Base-by-base conservation (phyloP, 2,329 filamentous ascomycete genomes). In the Moelleriella libera region DNA sequence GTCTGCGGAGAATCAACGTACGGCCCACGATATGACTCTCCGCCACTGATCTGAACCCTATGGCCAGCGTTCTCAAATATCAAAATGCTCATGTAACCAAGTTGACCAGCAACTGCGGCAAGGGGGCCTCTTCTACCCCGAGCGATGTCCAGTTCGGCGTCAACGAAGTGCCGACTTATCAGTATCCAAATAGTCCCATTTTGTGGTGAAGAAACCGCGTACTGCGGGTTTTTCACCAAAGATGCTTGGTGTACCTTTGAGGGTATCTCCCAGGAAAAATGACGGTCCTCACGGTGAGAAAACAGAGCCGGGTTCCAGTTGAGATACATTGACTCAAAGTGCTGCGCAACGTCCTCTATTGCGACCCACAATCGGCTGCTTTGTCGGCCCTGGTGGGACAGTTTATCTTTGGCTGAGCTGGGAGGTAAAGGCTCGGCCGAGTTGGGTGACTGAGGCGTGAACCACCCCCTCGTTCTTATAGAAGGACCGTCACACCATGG, bases 251-350 rank as follows among this genome's bases (percentile, higher is more conserved):
- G 66, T 41, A 66, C 70, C 31, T 60, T 61, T 21, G 73, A 67
- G 8, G 76, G 71, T 37, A 79, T 66, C 2, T 82, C 74, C 92
- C 92, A 98, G 2, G 74, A 73, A 58, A 97, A 94, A 64, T 98
- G 92, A 48, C 89, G 80, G 57, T 98, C 89, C 62, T 95, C 83
- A 7, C 89, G 81, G 59, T 85, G 69, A 2, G 70, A 70, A 64
- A 98, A 98, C 1, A 95, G 70, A 0, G 76, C 75, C 0, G 92
- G 89, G 54, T 95, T 96, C 92, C 92, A 98, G 65, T 97, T 98
- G 47, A 98, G 72, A 63, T 97, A 98, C 54, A 98, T 78, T 14
- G 89, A 94, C 61, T 97, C 88, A 53, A 96, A 98, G 59, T 95
- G 82, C 57, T 95, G 88, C 37, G 87, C 76, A 4, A 96, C 80